phyloP scores from a whole-genome alignment of 768 basidiomycete genomes.

The Mycena amicta region DNA sequence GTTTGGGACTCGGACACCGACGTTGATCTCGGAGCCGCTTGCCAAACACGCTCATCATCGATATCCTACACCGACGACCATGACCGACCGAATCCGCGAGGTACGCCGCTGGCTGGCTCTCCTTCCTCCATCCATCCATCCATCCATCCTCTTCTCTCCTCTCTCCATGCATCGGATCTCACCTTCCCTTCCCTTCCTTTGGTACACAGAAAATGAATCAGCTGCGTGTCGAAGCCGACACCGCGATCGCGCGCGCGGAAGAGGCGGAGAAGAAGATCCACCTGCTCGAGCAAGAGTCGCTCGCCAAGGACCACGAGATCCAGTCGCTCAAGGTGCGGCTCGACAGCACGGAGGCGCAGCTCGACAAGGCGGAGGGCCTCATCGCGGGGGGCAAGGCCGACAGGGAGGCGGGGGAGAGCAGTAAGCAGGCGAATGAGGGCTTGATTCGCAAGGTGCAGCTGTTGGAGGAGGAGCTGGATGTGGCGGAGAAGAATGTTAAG shows the following conservation, averaged over 20 bases:
- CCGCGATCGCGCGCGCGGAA: constrained; percentile 81
- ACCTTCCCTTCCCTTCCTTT: neutral
- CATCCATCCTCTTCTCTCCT: constrained; percentile 2
- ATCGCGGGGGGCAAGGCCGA: constrained; percentile 66
- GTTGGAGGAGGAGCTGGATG: constrained; percentile 93
- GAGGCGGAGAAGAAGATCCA: constrained; percentile 84
- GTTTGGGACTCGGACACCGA: too few species aligned
- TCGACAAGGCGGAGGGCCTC: constrained; percentile 71
- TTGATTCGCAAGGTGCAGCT: constrained; percentile 84
- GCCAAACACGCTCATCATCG: constrained; percentile 11
- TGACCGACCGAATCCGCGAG: constrained; percentile 58
- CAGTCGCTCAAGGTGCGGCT: constrained; percentile 77
- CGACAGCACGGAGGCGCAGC: constrained; percentile 59
- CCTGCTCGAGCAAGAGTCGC: constrained; percentile 67
- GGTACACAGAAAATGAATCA: constrained; percentile 72
- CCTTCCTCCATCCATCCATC: neutral
- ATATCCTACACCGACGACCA: constrained; percentile 28
- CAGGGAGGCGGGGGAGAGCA: constrained; percentile 67
- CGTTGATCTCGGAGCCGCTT: neutral
- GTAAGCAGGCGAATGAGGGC: constrained; percentile 71
- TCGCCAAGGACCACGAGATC: constrained; percentile 87
- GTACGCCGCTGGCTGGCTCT: too few species aligned
- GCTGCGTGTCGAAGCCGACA: constrained; percentile 86
- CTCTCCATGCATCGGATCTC: constrained; percentile 5
- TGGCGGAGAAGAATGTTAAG: constrained; percentile 94